Conservation (phyloP, 73 alveolate species). For the Paramecium sonneborni region DNA sequence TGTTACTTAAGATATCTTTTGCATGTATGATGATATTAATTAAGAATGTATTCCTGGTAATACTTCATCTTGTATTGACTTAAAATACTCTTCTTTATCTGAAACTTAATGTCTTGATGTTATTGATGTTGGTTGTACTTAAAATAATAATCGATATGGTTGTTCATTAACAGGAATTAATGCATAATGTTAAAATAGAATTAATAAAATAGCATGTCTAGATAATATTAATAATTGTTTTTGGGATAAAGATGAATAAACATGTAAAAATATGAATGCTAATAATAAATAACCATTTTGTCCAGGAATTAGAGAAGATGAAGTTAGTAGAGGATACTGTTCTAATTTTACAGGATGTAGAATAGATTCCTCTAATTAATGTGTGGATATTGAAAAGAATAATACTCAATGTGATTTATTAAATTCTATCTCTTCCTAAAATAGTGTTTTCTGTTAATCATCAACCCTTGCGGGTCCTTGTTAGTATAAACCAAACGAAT, state of each 20-base stretch:
- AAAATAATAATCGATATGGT: neutral
- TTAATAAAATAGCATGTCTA: neutral
- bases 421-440: neutral
- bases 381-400: neutral
- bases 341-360: neutral
- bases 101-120: neutral
- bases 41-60: neutral
- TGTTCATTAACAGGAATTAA: neutral
- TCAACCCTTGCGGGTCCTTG: neutral
- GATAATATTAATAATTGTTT: neutral
- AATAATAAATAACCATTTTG: neutral
- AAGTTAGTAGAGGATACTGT: neutral
- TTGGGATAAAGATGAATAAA: neutral
- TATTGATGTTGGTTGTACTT: neutral
- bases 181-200: neutral
- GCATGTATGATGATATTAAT: neutral
- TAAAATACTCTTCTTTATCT: neutral
- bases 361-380: neutral
- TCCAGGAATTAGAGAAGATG: neutral
- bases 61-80: neutral
- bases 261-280: neutral
- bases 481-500: neutral
- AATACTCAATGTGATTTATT: neutral
- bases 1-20: neutral
- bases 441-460: neutral